phyloP scores from a whole-genome alignment of 202 grass and related monocot genomes.

The Elaeis oleifera region DNA sequence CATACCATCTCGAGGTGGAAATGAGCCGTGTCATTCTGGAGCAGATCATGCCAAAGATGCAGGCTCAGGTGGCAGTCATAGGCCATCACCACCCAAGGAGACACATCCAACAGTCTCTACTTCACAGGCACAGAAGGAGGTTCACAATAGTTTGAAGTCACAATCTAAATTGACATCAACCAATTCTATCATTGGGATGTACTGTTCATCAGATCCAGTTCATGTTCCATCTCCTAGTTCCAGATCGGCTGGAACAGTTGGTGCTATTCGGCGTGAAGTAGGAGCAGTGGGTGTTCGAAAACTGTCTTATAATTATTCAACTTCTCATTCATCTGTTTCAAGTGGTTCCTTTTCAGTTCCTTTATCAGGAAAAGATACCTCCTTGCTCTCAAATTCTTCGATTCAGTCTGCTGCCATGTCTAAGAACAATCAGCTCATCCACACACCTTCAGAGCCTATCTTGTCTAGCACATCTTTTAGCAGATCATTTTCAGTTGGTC shows the following conservation, averaged over 20 bases:
- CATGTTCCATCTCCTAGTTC: slow-evolving; percentile 24
- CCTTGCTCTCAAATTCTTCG: slow-evolving; percentile 23
- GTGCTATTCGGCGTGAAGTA: slow-evolving; percentile 31
- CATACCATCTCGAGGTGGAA: slow-evolving; percentile 13
- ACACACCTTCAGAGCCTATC: slow-evolving; percentile 28
- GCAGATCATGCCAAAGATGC: neutral
- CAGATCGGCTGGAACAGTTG: slow-evolving; percentile 31
- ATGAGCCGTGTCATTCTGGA: neutral
- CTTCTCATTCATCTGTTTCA: slow-evolving; percentile 28
- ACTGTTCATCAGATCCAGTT: slow-evolving; percentile 30
- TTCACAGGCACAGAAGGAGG: slow-evolving; percentile 25
- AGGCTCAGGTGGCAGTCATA: neutral
- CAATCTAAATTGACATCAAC: slow-evolving; percentile 40
- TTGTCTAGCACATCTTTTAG: slow-evolving; percentile 36
- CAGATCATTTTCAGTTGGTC: slow-evolving; percentile 28
- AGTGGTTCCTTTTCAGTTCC: slow-evolving; percentile 26
- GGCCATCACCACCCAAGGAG: neutral
- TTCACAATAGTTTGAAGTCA: slow-evolving; percentile 27
- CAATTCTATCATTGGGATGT: slow-evolving; percentile 30
- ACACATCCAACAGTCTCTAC: slow-evolving; percentile 16
- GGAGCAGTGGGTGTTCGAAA: slow-evolving; percentile 36
- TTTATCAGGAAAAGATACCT: slow-evolving; percentile 31
- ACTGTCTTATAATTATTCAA: slow-evolving; percentile 17
- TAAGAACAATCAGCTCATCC: slow-evolving; percentile 36
- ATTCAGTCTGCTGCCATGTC: slow-evolving; percentile 25